A percentile compares a stretch with the other conserved stretches of the same genome.
Conservation (phyloP, 371 early-diverging fungal species). For the Apophysomyces trapeziformis region DNA sequence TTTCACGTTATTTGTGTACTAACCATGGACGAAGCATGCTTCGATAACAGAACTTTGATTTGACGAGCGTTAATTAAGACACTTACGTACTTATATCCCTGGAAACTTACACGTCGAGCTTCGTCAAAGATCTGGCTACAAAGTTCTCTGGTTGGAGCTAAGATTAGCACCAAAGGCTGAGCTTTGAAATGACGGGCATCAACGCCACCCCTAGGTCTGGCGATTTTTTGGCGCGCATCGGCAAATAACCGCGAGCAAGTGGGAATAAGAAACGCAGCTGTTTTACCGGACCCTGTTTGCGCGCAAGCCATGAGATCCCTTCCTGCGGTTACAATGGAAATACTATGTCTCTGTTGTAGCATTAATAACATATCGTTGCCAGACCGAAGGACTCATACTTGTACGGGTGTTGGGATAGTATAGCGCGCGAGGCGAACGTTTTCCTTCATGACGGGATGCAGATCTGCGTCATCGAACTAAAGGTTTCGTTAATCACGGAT, state of each 20-base stretch:
- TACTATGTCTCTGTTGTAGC: conserved; percentile 57
- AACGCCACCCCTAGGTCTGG: conserved; percentile 27
- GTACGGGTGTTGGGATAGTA: conserved; percentile 73
- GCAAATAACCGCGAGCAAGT: conserved; percentile 44
- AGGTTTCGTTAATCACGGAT: neutral
- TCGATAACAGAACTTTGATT: conserved; percentile 43
- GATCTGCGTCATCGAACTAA: conserved; percentile 54
- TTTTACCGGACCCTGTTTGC: conserved; percentile 84
- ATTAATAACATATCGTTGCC: neutral
- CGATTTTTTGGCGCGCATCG: conserved; percentile 28
- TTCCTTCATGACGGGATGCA: conserved; percentile 55
- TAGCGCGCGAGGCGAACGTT: conserved; percentile 65
- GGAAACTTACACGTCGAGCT: conserved; percentile 40
- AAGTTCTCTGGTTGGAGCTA: conserved; percentile 54
- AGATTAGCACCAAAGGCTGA: conserved; percentile 41
- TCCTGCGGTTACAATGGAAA: conserved; percentile 68
- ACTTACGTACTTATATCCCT: neutral
- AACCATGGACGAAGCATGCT: conserved; percentile 56
- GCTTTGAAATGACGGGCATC: conserved; percentile 30
- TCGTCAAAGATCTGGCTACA: conserved; percentile 55
- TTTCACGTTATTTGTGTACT: conserved; percentile 3
- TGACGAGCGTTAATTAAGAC: neutral
- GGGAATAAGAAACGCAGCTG: conserved; percentile 74
- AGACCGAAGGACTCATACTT: conserved; percentile 28
- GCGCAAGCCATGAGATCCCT: conserved; percentile 81